These are phyloP conservation scores for Clonostachys sp. DNA, from an alignment of 2,329 filamentous ascomycete genomes.

Conservation along the genomic window DNA sequence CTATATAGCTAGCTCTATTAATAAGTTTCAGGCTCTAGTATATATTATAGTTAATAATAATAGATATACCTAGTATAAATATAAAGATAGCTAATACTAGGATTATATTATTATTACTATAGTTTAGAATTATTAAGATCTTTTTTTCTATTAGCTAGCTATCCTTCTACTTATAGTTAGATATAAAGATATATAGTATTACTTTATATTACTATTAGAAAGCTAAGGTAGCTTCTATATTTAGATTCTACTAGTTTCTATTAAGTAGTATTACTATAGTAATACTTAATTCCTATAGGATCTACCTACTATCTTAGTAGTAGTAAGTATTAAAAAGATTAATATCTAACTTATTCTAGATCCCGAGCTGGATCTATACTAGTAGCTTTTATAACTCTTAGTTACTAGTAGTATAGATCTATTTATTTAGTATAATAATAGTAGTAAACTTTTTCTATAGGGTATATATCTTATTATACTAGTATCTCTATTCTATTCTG, in stretches of 20 bases:
- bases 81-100: background rate
- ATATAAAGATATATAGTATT: background rate
- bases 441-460: background rate
- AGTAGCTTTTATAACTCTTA: background rate
- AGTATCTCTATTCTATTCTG: background rate
- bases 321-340: background rate
- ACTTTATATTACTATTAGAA: background rate
- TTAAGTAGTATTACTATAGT: background rate
- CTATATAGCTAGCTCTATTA: background rate
- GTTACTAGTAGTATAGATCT: background rate
- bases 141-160: too few relatives aligned
- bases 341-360: background rate
- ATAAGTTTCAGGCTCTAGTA: background rate
- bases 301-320: background rate
- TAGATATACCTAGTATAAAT: background rate
- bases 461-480: background rate
- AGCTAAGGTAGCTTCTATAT: background rate
- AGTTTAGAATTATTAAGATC: too few relatives aligned
- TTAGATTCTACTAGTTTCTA: background rate
- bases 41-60: background rate
- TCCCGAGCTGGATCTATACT: background rate
- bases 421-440: background rate
- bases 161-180: too few relatives aligned
- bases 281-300: background rate
- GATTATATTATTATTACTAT: background rate